Base-by-base conservation (phyloP, 345 rosid genomes). In the Lepidium sativum region DNA sequence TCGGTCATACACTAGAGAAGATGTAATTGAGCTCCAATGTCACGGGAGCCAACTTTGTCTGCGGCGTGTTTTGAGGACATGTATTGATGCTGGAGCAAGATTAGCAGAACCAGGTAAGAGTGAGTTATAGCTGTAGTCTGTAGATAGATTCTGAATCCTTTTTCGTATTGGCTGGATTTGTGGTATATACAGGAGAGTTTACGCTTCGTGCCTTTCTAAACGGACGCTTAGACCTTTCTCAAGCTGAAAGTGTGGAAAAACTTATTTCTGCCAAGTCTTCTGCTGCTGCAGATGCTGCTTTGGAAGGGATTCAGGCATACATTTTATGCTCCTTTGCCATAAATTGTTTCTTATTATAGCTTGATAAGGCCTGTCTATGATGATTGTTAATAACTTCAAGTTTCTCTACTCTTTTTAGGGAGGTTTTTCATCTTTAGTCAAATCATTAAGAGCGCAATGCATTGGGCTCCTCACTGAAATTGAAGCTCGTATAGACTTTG, bases 151-250 rank as follows among this genome's bases (percentile, higher is more conserved):
- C 21, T 75, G 45, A 59, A 15, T 39, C 18, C 2, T 66, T 42
- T 52, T 41, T 40, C 37, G 11, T 77, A 33, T 42, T 56, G 35
- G 35, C 17, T 12, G 29, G 9, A 39, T 12, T 34, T 29, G 25
- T 0, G 4, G 48, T 3, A 4, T 0, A 31, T 69, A 34, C 49
- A 92, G 98, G 98, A 13, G 98, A 92, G 78, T 92, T 92, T 67
- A 92, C 98, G 54, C 89, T 92, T 15, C 98, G 98, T 37, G 97
- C 98, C 3, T 92, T 89, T 75, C 80, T 92, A 2, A 89, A 92
- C 76, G 98, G 98, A 55, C 98, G 98, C 6, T 79, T 92, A 68
- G 98, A 89, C 76, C 92, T 92, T 29, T 78, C 98, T 18, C 98
- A 92, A 81, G 97, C 92, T 59, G 97, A 92, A 77, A 92, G 82